Evolutionary conservation across 78 protist species (phyloP).

Genomic region (Dictyostelium discoideum): DNA sequence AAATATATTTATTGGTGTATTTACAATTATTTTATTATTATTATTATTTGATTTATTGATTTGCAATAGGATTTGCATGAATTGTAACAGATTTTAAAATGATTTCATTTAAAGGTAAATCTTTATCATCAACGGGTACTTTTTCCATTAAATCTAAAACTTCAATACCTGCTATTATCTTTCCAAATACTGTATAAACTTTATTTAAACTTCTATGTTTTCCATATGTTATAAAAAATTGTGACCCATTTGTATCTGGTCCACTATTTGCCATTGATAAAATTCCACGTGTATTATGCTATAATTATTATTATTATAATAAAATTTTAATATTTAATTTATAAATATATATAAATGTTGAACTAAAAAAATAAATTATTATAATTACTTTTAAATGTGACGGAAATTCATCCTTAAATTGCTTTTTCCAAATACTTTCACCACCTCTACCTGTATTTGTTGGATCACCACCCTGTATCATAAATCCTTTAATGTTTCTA

Average conservation of each 20-base stretch:
- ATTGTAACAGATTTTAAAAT: constrained; percentile 80
- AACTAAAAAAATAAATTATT: no score
- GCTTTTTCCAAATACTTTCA: constrained; percentile 87
- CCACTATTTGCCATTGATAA: constrained; percentile 93
- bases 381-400: constrained; percentile 77
- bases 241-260: constrained; percentile 88
- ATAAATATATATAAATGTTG: constrained; percentile 74
- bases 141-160: constrained; percentile 93
- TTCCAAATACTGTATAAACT: constrained; percentile 92
- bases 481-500: constrained; percentile 91
- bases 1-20: background rate
- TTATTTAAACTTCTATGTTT: constrained; percentile 89
- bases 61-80: constrained; percentile 94
- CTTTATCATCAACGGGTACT: constrained; percentile 84
- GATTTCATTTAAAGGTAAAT: constrained; percentile 82
- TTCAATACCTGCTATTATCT: constrained; percentile 90
- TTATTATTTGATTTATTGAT: background rate
- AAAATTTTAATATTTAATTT: constrained; percentile 91
- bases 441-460: constrained; percentile 95
- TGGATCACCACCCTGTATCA: constrained; percentile 97
- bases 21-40: background rate
- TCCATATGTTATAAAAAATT: constrained; percentile 90
- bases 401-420: constrained; percentile 89
- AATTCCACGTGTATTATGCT: constrained; percentile 88
- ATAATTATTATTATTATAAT: constrained; percentile 84